These are phyloP conservation scores for Bruguiera hainesii DNA, from an alignment of 441 rosid species.

Conservation along the genomic window DNA sequence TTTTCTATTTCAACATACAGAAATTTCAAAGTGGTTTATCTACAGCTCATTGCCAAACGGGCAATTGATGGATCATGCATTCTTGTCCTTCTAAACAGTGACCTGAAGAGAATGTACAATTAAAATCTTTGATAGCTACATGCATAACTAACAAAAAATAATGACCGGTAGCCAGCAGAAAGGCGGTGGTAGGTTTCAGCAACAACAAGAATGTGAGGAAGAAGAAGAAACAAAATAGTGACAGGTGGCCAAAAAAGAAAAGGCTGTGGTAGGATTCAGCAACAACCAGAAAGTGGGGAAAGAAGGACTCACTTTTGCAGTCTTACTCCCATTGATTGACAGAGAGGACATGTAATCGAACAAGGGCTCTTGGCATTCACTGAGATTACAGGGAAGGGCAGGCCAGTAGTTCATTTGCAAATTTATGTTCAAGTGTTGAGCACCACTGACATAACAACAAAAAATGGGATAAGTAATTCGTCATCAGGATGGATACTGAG, in stretches of 20 bases:
- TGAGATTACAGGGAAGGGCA: constrained; percentile 79
- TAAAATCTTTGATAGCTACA: too few relatives aligned
- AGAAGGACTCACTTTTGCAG: constrained; percentile 53
- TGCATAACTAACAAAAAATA: too few relatives aligned
- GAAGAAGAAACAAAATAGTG: too few relatives aligned
- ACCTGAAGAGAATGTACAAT: too few relatives aligned
- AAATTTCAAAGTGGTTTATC: too few relatives aligned
- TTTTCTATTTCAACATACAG: too few relatives aligned
- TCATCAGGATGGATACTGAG: neutral
- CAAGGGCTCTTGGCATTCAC: constrained; percentile 85
- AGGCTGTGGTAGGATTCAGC: neutral
- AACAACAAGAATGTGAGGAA: neutral
- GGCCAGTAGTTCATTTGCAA: constrained; percentile 99
- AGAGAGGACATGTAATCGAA: constrained; percentile 66
- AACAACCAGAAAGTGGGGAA: neutral
- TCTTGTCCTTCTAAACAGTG: too few relatives aligned
- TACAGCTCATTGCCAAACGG: too few relatives aligned
- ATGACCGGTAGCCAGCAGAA: neutral
- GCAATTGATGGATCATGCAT: too few relatives aligned
- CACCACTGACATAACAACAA: constrained; percentile 44
- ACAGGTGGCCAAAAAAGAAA: neutral
- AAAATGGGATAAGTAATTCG: constrained; percentile 9
- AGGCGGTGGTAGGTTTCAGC: neutral
- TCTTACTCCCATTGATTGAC: constrained; percentile 71
- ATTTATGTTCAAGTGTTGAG: constrained; percentile 90